Percentiles rank a stretch among this genome's conserved stretches.
phyloP scores from a whole-genome alignment of 2,329 filamentous ascomycete species.

The Ophiocordyceps australis region DNA sequence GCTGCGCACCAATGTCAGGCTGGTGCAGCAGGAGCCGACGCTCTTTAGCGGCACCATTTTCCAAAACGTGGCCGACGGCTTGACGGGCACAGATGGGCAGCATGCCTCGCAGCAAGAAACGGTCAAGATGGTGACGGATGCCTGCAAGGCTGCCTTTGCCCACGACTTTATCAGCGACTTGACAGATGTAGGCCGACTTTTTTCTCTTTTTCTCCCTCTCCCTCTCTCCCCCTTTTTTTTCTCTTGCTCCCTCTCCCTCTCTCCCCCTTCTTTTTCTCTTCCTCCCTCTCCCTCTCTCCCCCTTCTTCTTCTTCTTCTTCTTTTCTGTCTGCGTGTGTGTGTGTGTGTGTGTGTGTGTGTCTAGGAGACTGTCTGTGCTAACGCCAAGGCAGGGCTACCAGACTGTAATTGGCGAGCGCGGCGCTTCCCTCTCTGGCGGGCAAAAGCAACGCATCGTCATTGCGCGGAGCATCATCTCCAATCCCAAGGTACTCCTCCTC shows the following conservation, averaged over 20 bases:
- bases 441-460: constrained; percentile 51
- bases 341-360: too few relatives aligned
- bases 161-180: constrained; percentile 32
- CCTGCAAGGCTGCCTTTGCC: constrained; percentile 30
- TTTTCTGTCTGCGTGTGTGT: too few relatives aligned
- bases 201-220: not conserved
- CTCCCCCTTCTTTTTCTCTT: not conserved
- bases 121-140: constrained; percentile 21
- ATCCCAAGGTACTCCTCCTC: constrained; percentile 44
- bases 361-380: too few relatives aligned
- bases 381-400: constrained; percentile 26
- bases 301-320: too few relatives aligned
- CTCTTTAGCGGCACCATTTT: constrained; percentile 33
- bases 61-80: constrained; percentile 31
- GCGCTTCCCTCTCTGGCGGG: constrained; percentile 46
- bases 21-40: constrained; percentile 35
- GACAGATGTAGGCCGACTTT: constrained; percentile 11
- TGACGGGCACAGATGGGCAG: constrained; percentile 18
- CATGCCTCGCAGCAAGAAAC: constrained; percentile 22
- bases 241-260: not conserved
- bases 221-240: not conserved
- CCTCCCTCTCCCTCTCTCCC: not conserved
- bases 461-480: constrained; percentile 45
- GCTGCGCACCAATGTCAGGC: constrained; percentile 30
- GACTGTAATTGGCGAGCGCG: constrained; percentile 44